phyloP scores from a whole-genome alignment of 1,139 yeast species.

The Taphrina betulina region DNA sequence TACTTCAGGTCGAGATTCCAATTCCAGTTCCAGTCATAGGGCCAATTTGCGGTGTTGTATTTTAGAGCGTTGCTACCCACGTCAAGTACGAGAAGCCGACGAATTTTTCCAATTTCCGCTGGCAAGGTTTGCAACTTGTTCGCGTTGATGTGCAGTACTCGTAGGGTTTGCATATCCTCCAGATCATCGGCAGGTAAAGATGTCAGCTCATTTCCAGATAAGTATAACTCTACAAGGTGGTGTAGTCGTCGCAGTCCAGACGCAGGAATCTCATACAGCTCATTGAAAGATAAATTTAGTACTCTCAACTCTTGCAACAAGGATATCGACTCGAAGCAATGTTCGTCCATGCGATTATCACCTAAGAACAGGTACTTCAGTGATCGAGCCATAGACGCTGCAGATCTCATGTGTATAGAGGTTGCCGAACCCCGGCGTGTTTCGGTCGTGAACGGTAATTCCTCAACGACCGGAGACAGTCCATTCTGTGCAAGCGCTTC shows the following conservation, averaged over 20 bases:
- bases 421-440: slow-evolving; percentile 7
- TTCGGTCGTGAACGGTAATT: not conserved
- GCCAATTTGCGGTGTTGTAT: slow-evolving; percentile 90
- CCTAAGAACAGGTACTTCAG: slow-evolving; percentile 64
- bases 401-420: slow-evolving; percentile 16
- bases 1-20: slow-evolving; percentile 73
- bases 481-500: slow-evolving; percentile 2
- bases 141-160: slow-evolving; percentile 69
- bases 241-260: slow-evolving; percentile 64
- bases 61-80: slow-evolving; percentile 88
- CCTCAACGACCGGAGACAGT: slow-evolving; percentile 19
- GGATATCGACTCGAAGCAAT: slow-evolving; percentile 68
- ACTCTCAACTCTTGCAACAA: slow-evolving; percentile 58
- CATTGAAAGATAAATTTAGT: slow-evolving; percentile 80
- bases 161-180: slow-evolving; percentile 58
- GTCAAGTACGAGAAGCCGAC: slow-evolving; percentile 68
- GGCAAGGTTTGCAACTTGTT: slow-evolving; percentile 86
- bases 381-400: slow-evolving; percentile 44
- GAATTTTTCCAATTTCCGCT: slow-evolving; percentile 75
- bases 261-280: slow-evolving; percentile 72
- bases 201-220: slow-evolving; percentile 80
- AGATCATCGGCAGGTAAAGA: slow-evolving; percentile 84
- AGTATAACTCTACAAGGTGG: slow-evolving; percentile 62
- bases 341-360: slow-evolving; percentile 81
- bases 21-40: slow-evolving; percentile 98